These are phyloP conservation scores for Scortechinia acanthostroma DNA, from an alignment of 2,329 filamentous ascomycete species.

Conservation along the genomic window DNA sequence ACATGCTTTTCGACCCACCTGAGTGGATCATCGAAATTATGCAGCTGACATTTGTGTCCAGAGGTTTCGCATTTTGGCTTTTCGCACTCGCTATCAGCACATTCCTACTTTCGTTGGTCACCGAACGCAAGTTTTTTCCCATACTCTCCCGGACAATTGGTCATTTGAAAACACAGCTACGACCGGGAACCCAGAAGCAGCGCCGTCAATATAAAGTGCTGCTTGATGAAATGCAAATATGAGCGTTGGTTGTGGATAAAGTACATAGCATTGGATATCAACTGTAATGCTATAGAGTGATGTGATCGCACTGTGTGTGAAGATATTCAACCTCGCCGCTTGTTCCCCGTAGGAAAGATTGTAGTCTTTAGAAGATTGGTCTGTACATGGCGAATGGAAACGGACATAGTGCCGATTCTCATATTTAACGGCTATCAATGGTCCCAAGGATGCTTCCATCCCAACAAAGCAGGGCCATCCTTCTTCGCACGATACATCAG, in stretches of 20 bases:
- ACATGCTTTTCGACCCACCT: slow-evolving; percentile 75
- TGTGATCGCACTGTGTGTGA: too few relatives aligned
- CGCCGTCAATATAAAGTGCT: slow-evolving; percentile 85
- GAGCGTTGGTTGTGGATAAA: too few relatives aligned
- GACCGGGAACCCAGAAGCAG: slow-evolving; percentile 56
- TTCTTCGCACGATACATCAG: slow-evolving; percentile 95
- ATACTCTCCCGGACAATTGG: slow-evolving; percentile 63
- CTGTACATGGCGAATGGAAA: too few relatives aligned
- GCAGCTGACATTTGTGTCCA: slow-evolving; percentile 75
- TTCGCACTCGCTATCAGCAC: slow-evolving; percentile 64
- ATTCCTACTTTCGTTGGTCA: slow-evolving; percentile 61
- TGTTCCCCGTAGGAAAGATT: too few relatives aligned
- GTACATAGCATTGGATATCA: too few relatives aligned
- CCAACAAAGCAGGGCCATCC: slow-evolving; percentile 76
- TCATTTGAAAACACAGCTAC: slow-evolving; percentile 43
- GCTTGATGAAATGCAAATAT: slow-evolving; percentile 52
- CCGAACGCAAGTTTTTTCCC: slow-evolving; percentile 68
- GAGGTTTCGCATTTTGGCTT: slow-evolving; percentile 67
- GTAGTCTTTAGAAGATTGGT: too few relatives aligned
- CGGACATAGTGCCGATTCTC: too few relatives aligned
- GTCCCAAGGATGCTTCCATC: slow-evolving; percentile 95
- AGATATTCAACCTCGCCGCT: too few relatives aligned
- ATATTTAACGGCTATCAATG: slow-evolving; percentile 46
- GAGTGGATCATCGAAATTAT: slow-evolving; percentile 67
- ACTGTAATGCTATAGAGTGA: too few relatives aligned